phyloP scores from a whole-genome alignment of 805 yeast species.

The Suhomyces kilbournensis region DNA sequence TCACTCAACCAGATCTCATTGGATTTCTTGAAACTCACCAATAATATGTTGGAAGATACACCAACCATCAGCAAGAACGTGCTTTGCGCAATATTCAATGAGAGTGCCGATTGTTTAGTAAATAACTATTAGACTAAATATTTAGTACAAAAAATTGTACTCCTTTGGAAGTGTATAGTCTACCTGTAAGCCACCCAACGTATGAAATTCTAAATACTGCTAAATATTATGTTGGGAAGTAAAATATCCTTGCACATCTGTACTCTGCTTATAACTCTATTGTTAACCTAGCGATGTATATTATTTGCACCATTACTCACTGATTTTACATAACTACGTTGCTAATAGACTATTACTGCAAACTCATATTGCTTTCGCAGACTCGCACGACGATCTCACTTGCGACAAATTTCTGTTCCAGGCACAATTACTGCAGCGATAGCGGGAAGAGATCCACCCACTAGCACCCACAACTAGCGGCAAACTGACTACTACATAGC shows the following conservation, averaged over 20 bases:
- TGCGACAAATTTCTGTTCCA: neutral
- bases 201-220: too few relatives aligned
- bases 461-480: neutral
- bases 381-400: constrained; percentile 1
- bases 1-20: neutral
- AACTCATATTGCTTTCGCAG: neutral
- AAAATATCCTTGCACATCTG: too few relatives aligned
- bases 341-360: neutral
- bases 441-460: neutral
- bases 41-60: constrained; percentile 8
- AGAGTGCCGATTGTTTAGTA: constrained; percentile 3
- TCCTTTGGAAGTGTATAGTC: neutral
- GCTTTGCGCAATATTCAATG: constrained; percentile 5
- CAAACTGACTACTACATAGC: neutral
- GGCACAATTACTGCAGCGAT: neutral
- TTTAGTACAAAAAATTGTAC: too few relatives aligned
- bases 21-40: constrained; percentile 5
- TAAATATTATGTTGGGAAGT: too few relatives aligned
- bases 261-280: too few relatives aligned
- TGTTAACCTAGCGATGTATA: too few relatives aligned
- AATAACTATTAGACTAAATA: neutral
- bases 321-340: too few relatives aligned
- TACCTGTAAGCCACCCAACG: neutral
- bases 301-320: too few relatives aligned
- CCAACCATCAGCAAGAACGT: constrained; percentile 2